Evolutionary conservation across 2,329 filamentous ascomycete genomes (phyloP).

Genomic region (Trichoderma breve): DNA sequence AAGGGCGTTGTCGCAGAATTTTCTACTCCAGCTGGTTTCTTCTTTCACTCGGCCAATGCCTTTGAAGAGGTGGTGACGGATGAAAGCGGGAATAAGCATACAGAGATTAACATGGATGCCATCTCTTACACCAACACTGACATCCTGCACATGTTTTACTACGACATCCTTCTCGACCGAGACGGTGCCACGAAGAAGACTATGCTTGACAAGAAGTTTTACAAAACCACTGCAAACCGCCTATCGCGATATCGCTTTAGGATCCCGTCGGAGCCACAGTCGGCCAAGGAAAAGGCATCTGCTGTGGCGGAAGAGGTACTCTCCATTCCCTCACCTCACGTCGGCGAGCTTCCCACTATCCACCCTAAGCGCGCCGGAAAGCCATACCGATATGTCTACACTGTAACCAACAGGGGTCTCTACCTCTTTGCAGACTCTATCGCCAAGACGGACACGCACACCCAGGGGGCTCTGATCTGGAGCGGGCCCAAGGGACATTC

Average conservation of each 20-base stretch:
- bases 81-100: conserved; percentile 31
- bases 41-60: conserved; percentile 77
- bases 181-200: conserved; percentile 45
- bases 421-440: conserved; percentile 62
- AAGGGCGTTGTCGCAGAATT: conserved; percentile 68
- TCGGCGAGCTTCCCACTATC: conserved; percentile 65
- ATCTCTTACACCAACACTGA: conserved; percentile 63
- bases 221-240: conserved; percentile 36
- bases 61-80: conserved; percentile 58
- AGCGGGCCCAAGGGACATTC: conserved; percentile 56
- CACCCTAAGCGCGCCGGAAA: conserved; percentile 55
- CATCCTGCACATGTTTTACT: conserved; percentile 66
- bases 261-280: conserved; percentile 29
- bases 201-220: conserved; percentile 41
- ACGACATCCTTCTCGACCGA: conserved; percentile 61
- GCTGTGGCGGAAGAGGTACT: conserved; percentile 37
- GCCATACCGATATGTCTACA: conserved; percentile 61
- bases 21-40: conserved; percentile 67
- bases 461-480: conserved; percentile 55
- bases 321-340: conserved; percentile 51
- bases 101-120: conserved; percentile 63
- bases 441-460: conserved; percentile 62
- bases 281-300: conserved; percentile 20
- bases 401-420: conserved; percentile 53
- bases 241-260: conserved; percentile 47